Evolutionary conservation across 2,329 filamentous ascomycete genomes (phyloP).

Genomic region (Rosellinia necatrix): DNA sequence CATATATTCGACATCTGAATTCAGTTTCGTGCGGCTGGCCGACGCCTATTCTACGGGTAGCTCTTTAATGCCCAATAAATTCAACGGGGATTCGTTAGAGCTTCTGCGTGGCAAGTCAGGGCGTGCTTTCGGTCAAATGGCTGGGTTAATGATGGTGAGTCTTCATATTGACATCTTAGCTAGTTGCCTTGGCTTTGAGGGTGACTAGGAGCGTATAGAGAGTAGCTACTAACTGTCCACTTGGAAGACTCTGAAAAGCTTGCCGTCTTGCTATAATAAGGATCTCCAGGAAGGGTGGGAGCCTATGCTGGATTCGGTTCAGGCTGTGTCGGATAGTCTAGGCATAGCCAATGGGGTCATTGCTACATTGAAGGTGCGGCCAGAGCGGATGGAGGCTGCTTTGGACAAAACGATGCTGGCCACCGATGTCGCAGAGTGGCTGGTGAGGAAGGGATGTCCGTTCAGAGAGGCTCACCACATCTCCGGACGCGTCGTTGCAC

Average conservation of each 20-base stretch:
- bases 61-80: slow-evolving; percentile 55
- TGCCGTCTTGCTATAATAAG: slow-evolving; percentile 76
- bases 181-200: too few species aligned
- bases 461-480: slow-evolving; percentile 87
- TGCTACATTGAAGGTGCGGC: slow-evolving; percentile 69
- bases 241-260: too few species aligned
- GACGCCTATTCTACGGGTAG: slow-evolving; percentile 71
- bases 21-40: slow-evolving; percentile 74
- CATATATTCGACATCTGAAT: slow-evolving; percentile 77
- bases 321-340: slow-evolving; percentile 79
- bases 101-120: slow-evolving; percentile 78
- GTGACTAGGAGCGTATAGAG: too few species aligned
- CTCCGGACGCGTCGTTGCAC: slow-evolving; percentile 73
- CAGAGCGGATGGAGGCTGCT: slow-evolving; percentile 78
- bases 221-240: too few species aligned
- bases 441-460: slow-evolving; percentile 72
- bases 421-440: slow-evolving; percentile 69
- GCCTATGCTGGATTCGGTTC: slow-evolving; percentile 80
- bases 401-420: slow-evolving; percentile 85
- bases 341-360: slow-evolving; percentile 83
- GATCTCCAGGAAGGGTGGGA: slow-evolving; percentile 88
- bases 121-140: slow-evolving; percentile 75
- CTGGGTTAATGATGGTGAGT: slow-evolving; percentile 62
- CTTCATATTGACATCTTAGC: too few species aligned
- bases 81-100: slow-evolving; percentile 71